Conservation (phyloP, 1,284 basidiomycete genomes). For the Ustilago loliicola region DNA sequence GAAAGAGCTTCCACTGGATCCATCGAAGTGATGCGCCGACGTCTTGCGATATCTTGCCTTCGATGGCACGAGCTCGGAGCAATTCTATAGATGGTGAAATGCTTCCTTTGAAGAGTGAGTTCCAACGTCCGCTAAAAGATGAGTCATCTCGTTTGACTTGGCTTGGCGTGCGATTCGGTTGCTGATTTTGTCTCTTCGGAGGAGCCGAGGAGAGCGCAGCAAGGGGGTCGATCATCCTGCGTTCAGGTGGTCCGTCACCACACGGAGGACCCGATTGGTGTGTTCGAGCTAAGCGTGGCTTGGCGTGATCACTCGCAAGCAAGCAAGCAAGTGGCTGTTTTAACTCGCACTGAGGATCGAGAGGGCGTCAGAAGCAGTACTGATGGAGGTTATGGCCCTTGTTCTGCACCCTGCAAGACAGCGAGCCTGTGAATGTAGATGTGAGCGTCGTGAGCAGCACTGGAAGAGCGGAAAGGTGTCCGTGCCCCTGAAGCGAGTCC, state of each 20-base stretch:
- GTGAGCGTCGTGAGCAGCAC: neutral
- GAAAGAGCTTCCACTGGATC: constrained; percentile 53
- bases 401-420: neutral
- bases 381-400: neutral
- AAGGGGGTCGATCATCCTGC: constrained; percentile 36
- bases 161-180: neutral
- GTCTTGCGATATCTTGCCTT: constrained; percentile 25
- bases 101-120: constrained; percentile 17
- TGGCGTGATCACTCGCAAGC: neutral
- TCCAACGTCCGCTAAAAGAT: constrained; percentile 23
- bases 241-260: neutral
- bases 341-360: neutral
- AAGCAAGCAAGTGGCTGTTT: too few relatives aligned
- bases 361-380: neutral
- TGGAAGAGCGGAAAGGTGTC: constrained; percentile 2
- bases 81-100: constrained; percentile 19
- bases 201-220: constrained; percentile 27
- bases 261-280: neutral
- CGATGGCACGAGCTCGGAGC: constrained; percentile 25
- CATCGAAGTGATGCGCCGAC: constrained; percentile 39
- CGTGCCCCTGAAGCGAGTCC: constrained; percentile 17
- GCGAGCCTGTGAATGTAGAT: neutral
- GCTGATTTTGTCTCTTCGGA: constrained; percentile 3
- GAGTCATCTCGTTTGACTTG: constrained; percentile 4
- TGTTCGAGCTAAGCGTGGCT: neutral